These are phyloP conservation scores for Leccinum imitatum DNA, from an alignment of 768 basidiomycete genomes.

Conservation along the genomic window DNA sequence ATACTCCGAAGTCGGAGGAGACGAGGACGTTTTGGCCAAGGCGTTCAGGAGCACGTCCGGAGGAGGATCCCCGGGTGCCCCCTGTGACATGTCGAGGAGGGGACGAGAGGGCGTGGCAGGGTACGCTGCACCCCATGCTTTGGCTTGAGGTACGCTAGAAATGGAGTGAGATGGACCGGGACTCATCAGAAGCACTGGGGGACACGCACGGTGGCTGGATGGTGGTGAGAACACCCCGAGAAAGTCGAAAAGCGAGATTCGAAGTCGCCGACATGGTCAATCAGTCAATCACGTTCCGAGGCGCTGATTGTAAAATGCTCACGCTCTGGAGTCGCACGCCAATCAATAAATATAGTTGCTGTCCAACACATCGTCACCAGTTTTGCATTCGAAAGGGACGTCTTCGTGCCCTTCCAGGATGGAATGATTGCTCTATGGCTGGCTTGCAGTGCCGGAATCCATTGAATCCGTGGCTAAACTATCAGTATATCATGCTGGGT, in stretches of 20 bases:
- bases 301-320: not conserved
- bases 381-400: too few species aligned
- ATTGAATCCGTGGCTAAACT: too few species aligned
- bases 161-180: not conserved
- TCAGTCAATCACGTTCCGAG: not conserved
- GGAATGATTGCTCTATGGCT: too few species aligned
- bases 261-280: not conserved
- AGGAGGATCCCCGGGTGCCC: slow-evolving; percentile 69
- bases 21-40: slow-evolving; percentile 44
- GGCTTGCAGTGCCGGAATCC: too few species aligned
- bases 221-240: slow-evolving; percentile 41
- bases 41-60: slow-evolving; percentile 49
- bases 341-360: too few species aligned
- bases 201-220: slow-evolving; percentile 46
- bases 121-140: slow-evolving; percentile 54
- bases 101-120: slow-evolving; percentile 41
- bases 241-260: slow-evolving; percentile 36
- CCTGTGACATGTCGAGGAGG: slow-evolving; percentile 74
- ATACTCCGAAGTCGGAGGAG: slow-evolving; percentile 52
- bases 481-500: too few species aligned
- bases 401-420: too few species aligned
- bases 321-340: not conserved
- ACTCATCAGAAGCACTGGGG: not conserved
- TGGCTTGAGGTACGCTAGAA: slow-evolving; percentile 55
- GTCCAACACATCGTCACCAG: too few species aligned